phyloP scores from a whole-genome alignment of 2,329 filamentous ascomycete species.

The Calycina herbarum region DNA sequence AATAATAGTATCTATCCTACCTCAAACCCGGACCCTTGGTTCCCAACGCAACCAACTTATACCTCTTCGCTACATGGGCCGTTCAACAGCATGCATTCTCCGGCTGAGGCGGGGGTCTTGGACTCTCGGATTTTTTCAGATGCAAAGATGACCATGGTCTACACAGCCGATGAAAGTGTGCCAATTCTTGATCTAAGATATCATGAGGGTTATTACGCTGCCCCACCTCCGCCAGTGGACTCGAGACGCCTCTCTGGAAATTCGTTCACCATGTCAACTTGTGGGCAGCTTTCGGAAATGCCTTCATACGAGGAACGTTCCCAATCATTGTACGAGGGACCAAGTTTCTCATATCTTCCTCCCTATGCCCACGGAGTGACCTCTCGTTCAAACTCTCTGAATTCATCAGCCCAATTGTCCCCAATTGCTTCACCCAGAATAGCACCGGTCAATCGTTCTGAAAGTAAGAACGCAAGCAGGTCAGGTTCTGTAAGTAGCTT shows the following conservation, averaged over 20 bases:
- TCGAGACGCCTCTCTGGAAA: constrained; percentile 66
- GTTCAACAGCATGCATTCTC: too few relatives aligned
- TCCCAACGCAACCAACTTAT: too few relatives aligned
- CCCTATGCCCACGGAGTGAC: constrained; percentile 65
- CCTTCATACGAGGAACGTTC: constrained; percentile 72
- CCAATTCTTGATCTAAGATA: too few relatives aligned
- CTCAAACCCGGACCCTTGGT: too few relatives aligned
- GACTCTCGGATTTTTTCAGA: too few relatives aligned
- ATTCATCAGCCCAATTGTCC: constrained; percentile 69
- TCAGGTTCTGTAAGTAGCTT: constrained; percentile 69
- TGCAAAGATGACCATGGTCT: too few relatives aligned
- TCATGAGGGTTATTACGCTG: too few relatives aligned
- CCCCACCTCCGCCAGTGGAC: too few relatives aligned
- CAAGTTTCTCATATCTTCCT: constrained; percentile 49
- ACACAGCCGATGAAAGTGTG: too few relatives aligned
- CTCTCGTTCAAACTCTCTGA: constrained; percentile 68
- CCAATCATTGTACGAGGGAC: constrained; percentile 63
- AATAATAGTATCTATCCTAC: too few relatives aligned
- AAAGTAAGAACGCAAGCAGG: constrained; percentile 60
- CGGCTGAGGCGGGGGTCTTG: too few relatives aligned
- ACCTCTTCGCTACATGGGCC: too few relatives aligned
- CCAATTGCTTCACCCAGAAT: constrained; percentile 70
- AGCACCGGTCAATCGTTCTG: constrained; percentile 59
- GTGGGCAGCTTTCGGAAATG: constrained; percentile 64
- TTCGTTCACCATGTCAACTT: constrained; percentile 71